Conservation (phyloP, 2,329 filamentous ascomycete genomes). For the Pseudonectria foliicola region DNA sequence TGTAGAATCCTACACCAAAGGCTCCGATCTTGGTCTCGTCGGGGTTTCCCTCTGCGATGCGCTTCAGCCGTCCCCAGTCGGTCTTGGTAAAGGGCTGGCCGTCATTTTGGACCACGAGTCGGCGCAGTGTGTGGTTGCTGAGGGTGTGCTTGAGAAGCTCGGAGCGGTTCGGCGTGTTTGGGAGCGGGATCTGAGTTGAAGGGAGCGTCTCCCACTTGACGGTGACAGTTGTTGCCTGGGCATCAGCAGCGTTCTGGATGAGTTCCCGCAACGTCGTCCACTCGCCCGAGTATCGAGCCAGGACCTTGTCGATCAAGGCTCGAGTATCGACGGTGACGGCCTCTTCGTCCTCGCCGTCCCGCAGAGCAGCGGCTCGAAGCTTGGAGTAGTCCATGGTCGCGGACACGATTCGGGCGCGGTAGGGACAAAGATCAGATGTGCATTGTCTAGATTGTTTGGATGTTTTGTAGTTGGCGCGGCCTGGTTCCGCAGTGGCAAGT, state of each 20-base stretch:
- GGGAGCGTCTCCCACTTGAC: constrained; percentile 90
- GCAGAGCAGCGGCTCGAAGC: constrained; percentile 80
- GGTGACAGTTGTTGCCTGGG: constrained; percentile 79
- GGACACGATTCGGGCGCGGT: neutral
- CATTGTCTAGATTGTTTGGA: constrained; percentile 9
- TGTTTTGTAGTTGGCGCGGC: too few species aligned
- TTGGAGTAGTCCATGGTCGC: constrained; percentile 61
- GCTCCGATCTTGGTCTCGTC: constrained; percentile 99
- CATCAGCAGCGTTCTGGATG: constrained; percentile 97
- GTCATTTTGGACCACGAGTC: constrained; percentile 89
- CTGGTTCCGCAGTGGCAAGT: too few species aligned
- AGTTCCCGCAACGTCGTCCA: constrained; percentile 87
- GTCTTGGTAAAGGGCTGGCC: constrained; percentile 80
- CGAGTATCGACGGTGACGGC: constrained; percentile 97
- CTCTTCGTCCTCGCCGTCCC: constrained; percentile 83
- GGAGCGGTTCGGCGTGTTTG: constrained; percentile 56
- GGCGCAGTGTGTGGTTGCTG: constrained; percentile 75
- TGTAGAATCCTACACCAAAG: constrained; percentile 98
- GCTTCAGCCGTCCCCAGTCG: constrained; percentile 89
- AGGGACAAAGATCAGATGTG: constrained; percentile 8
- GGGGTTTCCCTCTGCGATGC: constrained; percentile 97
- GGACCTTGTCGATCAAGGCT: constrained; percentile 93
- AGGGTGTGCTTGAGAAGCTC: constrained; percentile 76
- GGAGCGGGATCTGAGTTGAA: constrained; percentile 69
- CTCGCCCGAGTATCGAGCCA: constrained; percentile 93